phyloP scores from a whole-genome alignment of 2,329 filamentous ascomycete species.

The Cryphonectria carpinicola region DNA sequence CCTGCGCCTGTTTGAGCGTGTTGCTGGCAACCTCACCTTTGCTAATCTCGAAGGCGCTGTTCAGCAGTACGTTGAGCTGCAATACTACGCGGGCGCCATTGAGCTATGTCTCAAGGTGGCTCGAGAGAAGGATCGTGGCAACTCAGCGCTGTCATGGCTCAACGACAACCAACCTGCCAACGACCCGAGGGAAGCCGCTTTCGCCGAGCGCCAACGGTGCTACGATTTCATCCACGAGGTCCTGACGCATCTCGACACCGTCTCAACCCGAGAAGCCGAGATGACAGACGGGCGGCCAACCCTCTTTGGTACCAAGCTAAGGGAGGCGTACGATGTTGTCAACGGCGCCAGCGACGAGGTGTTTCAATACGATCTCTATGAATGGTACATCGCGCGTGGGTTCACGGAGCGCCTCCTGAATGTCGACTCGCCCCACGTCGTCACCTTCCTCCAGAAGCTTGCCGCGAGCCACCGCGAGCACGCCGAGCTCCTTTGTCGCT shows the following conservation, averaged over 20 bases:
- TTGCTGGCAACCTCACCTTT: constrained; percentile 79
- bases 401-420: constrained; percentile 85
- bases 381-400: constrained; percentile 89
- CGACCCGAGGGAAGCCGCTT: constrained; percentile 71
- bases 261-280: constrained; percentile 70
- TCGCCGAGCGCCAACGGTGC: constrained; percentile 73
- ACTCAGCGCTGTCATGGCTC: constrained; percentile 82
- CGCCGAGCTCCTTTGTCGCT: constrained; percentile 90
- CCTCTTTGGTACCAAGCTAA: constrained; percentile 74
- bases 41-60: constrained; percentile 80
- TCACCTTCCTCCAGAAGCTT: constrained; percentile 81
- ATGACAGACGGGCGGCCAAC: constrained; percentile 79
- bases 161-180: constrained; percentile 76
- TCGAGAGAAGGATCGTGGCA: constrained; percentile 82
- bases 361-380: constrained; percentile 95
- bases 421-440: constrained; percentile 82
- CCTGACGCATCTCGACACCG: constrained; percentile 75
- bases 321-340: constrained; percentile 89
- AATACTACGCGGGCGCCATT: constrained; percentile 94
- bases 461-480: constrained; percentile 73
- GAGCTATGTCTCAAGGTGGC: constrained; percentile 84
- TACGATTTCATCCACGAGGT: constrained; percentile 89
- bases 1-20: constrained; percentile 83
- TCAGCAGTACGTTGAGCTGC: constrained; percentile 75
- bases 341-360: constrained; percentile 88